phyloP scores from a whole-genome alignment of 495 filamentous ascomycete genomes.

The Aspergillus asperescens region DNA sequence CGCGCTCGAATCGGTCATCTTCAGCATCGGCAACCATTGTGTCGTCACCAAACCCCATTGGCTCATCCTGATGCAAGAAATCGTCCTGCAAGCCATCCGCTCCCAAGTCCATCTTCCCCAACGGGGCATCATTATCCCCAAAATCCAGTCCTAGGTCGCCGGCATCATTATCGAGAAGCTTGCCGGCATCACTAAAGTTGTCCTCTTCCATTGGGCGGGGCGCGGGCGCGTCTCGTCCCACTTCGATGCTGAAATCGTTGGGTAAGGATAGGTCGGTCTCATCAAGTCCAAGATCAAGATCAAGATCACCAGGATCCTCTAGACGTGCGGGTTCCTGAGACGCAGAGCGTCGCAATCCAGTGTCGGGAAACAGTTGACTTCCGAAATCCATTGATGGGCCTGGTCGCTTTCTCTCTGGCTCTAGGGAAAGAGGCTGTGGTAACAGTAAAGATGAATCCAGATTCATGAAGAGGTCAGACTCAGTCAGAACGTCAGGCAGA shows the following conservation, averaged over 20 bases:
- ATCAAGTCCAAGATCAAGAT: conserved; percentile 47
- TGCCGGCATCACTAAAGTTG: conserved; percentile 61
- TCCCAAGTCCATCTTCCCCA: conserved; percentile 37
- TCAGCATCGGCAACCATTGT: conserved; percentile 50
- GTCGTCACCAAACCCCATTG: conserved; percentile 47
- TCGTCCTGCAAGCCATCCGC: conserved; percentile 29
- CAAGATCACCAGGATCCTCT: conserved; percentile 37
- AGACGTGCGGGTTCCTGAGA: conserved; percentile 47
- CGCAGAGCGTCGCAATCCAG: conserved; percentile 45
- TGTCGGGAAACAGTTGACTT: conserved; percentile 67
- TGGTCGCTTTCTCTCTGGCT: conserved; percentile 54
- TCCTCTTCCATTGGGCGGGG: conserved; percentile 64
- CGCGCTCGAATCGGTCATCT: conserved; percentile 56
- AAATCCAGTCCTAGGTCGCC: conserved; percentile 46
- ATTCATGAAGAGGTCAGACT: conserved; percentile 74
- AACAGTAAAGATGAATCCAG: conserved; percentile 71
- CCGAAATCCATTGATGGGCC: conserved; percentile 48
- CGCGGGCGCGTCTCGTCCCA: conserved; percentile 72
- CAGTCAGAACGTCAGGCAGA: conserved; percentile 83
- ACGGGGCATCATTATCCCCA: conserved; percentile 47
- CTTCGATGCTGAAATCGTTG: conserved; percentile 66
- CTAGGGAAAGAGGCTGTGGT: conserved; percentile 57
- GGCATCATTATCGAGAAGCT: conserved; percentile 42
- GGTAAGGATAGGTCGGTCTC: conserved; percentile 44
- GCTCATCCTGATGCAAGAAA: conserved; percentile 33